Conservation (phyloP, 2,329 filamentous ascomycete genomes). For the Ceratocystis colombiana region DNA sequence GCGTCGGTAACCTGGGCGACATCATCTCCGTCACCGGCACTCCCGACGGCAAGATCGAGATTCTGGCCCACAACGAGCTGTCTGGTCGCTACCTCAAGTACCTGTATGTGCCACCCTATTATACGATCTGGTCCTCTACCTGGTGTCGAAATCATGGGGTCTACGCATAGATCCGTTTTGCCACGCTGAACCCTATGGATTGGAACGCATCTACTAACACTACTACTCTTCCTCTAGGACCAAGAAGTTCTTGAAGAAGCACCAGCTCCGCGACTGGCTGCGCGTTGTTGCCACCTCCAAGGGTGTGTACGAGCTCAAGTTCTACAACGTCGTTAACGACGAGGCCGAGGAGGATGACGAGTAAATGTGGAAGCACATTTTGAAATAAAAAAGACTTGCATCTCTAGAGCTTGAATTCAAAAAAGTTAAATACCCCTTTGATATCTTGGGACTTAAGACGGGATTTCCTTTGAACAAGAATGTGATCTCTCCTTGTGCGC, state of each 20-base stretch:
- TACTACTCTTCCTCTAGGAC: conserved; percentile 49
- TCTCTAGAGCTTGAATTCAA: conserved; percentile 19
- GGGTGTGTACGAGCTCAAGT: conserved; percentile 99
- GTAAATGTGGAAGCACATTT: conserved; percentile 46
- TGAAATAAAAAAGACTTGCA: conserved; percentile 19
- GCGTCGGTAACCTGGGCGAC: conserved; percentile 95
- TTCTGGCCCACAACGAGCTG: conserved; percentile 94
- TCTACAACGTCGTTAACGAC: conserved; percentile 99
- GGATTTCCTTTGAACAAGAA: no score
- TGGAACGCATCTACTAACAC: background rate
- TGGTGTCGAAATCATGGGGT: no score
- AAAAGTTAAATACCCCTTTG: conserved; percentile 25
- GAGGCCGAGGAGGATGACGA: conserved; percentile 97
- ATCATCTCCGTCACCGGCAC: conserved; percentile 79
- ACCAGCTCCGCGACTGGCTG: conserved; percentile 99
- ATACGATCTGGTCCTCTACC: conserved; percentile 27
- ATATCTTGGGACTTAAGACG: conserved; percentile 10
- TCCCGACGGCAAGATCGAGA: conserved; percentile 95
- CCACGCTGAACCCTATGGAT: background rate
- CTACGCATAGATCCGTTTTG: background rate
- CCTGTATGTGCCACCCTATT: conserved; percentile 55
- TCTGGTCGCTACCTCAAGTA: conserved; percentile 99
- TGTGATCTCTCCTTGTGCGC: background rate
- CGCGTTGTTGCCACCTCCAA: conserved; percentile 96
- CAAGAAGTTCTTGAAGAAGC: conserved; percentile 99